Conservation (phyloP, 371 early-diverging fungal species). For the Mucor sp. region DNA sequence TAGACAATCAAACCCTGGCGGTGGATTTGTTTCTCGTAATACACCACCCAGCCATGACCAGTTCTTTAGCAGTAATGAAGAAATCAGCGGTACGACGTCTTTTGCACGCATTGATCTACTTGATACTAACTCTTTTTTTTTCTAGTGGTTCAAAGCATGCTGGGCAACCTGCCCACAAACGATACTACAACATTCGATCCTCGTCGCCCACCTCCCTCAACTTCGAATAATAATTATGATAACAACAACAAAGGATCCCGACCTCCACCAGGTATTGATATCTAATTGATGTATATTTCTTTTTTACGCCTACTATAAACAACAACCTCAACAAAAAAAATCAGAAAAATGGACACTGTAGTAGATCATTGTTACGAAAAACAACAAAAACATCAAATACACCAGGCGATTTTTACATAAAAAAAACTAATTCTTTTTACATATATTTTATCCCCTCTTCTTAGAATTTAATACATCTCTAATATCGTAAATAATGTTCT, state of each 20-base stretch:
- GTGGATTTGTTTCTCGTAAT: constrained; percentile 13
- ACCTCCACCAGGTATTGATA: constrained; percentile 24
- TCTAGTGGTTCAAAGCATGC: constrained; percentile 16
- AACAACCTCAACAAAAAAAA: constrained; percentile 1
- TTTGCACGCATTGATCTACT: not conserved
- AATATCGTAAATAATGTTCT: constrained; percentile 3
- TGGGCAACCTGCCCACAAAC: constrained; percentile 12
- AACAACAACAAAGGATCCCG: constrained; percentile 13
- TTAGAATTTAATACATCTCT: constrained; percentile 4
- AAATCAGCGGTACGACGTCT: constrained; percentile 11
- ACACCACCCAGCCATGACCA: constrained; percentile 10
- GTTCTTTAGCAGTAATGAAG: constrained; percentile 13
- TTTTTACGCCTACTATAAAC: not conserved
- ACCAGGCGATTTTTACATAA: not conserved
- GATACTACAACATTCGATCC: constrained; percentile 18
- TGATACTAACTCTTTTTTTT: not conserved
- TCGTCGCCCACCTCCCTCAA: constrained; percentile 10
- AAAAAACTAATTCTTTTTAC: constrained; percentile 1
- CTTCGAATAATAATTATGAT: constrained; percentile 10
- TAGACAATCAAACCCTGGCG: constrained; percentile 11
- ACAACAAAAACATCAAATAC: not conserved
- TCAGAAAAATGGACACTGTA: not conserved
- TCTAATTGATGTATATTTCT: constrained; percentile 1
- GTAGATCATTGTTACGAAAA: not conserved
- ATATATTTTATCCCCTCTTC: constrained; percentile 3